Percentiles rank a stretch among this genome's conserved stretches.
Evolutionary conservation across 768 basidiomycete genomes (phyloP).

Genomic region (Floccularia luteovirens): DNA sequence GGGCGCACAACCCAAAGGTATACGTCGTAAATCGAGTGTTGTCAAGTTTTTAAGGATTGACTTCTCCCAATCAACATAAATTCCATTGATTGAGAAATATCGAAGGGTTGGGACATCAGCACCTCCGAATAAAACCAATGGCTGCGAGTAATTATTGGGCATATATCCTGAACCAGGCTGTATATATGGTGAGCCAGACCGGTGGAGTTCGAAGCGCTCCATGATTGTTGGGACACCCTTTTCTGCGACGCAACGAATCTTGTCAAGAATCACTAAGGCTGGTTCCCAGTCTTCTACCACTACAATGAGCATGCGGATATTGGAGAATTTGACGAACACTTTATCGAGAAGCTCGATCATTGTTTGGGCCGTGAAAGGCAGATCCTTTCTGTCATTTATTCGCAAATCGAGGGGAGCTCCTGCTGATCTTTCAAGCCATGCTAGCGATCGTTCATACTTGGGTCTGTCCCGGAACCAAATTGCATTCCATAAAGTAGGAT

Average conservation of each 20-base stretch:
- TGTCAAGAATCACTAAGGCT: constrained; percentile 41
- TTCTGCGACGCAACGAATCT: constrained; percentile 28
- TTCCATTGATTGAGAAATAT: constrained; percentile 47
- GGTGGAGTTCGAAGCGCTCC: constrained; percentile 63
- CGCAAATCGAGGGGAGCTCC: constrained; percentile 52
- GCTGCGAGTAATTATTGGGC: constrained; percentile 20
- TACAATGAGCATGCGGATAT: constrained; percentile 53
- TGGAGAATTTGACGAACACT: constrained; percentile 44
- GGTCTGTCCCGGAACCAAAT: constrained; percentile 54
- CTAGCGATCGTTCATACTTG: constrained; percentile 41
- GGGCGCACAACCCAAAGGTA: constrained; percentile 47
- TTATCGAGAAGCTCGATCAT: constrained; percentile 43
- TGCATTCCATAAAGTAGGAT: constrained; percentile 54
- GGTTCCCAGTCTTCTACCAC: constrained; percentile 51
- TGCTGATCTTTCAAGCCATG: constrained; percentile 53
- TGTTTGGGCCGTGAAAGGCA: constrained; percentile 28
- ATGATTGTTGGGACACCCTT: constrained; percentile 31
- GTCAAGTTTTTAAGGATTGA: constrained; percentile 46
- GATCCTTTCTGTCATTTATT: constrained; percentile 34
- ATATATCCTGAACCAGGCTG: constrained; percentile 35
- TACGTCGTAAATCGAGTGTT: constrained; percentile 56
- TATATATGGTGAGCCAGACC: constrained; percentile 37
- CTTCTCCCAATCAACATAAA: constrained; percentile 53
- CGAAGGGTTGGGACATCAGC: constrained; percentile 34
- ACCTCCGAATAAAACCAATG: constrained; percentile 44